Percentiles rank a stretch among this genome's conserved stretches.
These are phyloP conservation scores for Paramecium primaurelia DNA, from an alignment of 73 alveolate species.

Conservation along the genomic window DNA sequence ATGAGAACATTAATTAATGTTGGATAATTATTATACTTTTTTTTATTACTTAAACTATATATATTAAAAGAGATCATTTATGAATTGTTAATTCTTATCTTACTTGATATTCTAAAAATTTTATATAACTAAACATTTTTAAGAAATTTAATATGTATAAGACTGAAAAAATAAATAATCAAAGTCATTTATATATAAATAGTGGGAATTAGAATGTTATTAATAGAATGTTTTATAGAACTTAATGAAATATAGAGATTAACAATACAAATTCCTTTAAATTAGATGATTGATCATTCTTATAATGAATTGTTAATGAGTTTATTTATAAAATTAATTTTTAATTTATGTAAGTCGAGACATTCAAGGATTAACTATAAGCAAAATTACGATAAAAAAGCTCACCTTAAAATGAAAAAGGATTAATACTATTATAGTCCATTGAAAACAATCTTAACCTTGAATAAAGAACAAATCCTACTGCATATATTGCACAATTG, in stretches of 20 bases:
- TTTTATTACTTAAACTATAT: too few relatives aligned
- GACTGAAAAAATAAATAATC: too few relatives aligned
- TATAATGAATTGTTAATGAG: not conserved
- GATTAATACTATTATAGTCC: not conserved
- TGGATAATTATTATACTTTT: too few relatives aligned
- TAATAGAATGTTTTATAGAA: too few relatives aligned
- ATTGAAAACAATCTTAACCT: not conserved
- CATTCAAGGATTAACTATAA: not conserved
- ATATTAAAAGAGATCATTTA: too few relatives aligned
- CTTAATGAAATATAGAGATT: too few relatives aligned
- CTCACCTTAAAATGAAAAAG: not conserved
- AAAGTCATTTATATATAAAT: too few relatives aligned
- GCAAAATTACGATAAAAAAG: not conserved
- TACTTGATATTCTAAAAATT: too few relatives aligned
- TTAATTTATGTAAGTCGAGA: constrained; percentile 50
- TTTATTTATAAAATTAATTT: not conserved
- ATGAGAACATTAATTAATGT: not conserved
- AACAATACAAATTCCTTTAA: not conserved
- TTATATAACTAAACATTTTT: too few relatives aligned
- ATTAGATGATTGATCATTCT: not conserved
- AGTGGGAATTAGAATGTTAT: too few relatives aligned
- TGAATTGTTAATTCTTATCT: too few relatives aligned
- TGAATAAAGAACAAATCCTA: not conserved
- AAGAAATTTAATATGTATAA: too few relatives aligned
- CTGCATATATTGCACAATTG: constrained; percentile 8